Conservation (phyloP, 768 basidiomycete genomes). For the Grammothele lineata region DNA sequence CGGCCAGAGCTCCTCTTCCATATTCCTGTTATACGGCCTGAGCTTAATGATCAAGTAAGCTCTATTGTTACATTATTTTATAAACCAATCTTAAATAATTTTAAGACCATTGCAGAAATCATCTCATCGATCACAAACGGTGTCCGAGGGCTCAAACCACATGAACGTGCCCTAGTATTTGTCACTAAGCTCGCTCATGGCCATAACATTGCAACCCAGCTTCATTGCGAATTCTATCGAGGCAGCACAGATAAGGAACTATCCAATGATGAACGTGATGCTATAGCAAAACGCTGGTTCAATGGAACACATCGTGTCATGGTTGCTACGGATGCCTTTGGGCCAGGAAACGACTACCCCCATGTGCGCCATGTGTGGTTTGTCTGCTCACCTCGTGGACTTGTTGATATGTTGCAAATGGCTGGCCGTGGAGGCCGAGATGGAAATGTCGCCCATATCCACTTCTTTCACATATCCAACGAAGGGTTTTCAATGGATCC, state of each 20-base stretch:
- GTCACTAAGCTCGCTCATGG: neutral
- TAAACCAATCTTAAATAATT: neutral
- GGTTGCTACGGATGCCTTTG: conserved; percentile 5
- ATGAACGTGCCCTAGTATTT: neutral
- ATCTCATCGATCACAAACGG: no score
- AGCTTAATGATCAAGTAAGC: neutral
- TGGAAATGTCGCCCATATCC: neutral
- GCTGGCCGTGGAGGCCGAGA: conserved; percentile 2
- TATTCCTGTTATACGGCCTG: neutral
- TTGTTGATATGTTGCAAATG: conserved; percentile 2
- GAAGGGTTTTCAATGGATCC: neutral
- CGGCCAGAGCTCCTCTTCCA: neutral
- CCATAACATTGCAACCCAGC: neutral
- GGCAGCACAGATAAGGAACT: neutral
- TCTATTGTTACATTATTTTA: neutral
- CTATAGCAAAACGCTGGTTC: neutral
- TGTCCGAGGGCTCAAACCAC: neutral
- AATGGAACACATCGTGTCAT: neutral
- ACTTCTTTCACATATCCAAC: neutral
- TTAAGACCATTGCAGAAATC: neutral
- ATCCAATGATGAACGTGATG: neutral
- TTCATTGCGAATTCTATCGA: conserved; percentile 1
- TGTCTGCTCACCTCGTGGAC: neutral
- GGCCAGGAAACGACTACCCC: conserved; percentile 6
- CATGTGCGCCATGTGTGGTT: neutral